Percentiles rank a stretch among this genome's conserved stretches.
Evolutionary conservation across 139 green algal genomes (phyloP).

Genomic region (Coccomyxa sp.): DNA sequence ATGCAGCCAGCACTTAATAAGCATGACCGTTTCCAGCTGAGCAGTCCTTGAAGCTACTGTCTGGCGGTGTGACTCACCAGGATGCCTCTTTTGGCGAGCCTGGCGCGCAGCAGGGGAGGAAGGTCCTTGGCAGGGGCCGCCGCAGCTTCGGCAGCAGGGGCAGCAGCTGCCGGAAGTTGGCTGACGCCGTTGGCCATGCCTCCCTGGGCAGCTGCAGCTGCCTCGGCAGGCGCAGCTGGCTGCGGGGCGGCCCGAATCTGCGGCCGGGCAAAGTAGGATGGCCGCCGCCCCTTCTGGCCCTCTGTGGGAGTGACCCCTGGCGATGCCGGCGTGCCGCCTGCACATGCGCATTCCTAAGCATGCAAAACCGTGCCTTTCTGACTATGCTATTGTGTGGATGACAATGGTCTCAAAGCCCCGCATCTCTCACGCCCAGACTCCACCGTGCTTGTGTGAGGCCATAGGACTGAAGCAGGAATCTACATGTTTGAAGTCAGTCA

Average conservation of each 20-base stretch:
- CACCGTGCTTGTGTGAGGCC: too few species aligned
- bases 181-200: background rate
- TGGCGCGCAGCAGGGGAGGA: conserved; percentile 47
- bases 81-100: conserved; percentile 55
- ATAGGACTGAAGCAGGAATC: too few species aligned
- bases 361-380: too few species aligned
- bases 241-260: background rate
- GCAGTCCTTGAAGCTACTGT: background rate
- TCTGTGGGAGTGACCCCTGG: background rate
- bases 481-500: too few species aligned
- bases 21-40: too few species aligned
- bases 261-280: background rate
- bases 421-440: too few species aligned
- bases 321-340: too few species aligned
- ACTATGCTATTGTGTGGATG: too few species aligned
- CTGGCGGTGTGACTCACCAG: background rate
- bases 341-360: too few species aligned
- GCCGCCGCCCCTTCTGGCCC: background rate
- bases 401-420: too few species aligned
- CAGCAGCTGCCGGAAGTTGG: too few species aligned
- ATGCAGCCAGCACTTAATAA: background rate
- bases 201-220: background rate
- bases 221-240: background rate
- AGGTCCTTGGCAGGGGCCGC: conserved; percentile 22
- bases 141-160: too few species aligned